Base-by-base conservation (phyloP, 306 rosid species). In the Cicer pinnatifidum region DNA sequence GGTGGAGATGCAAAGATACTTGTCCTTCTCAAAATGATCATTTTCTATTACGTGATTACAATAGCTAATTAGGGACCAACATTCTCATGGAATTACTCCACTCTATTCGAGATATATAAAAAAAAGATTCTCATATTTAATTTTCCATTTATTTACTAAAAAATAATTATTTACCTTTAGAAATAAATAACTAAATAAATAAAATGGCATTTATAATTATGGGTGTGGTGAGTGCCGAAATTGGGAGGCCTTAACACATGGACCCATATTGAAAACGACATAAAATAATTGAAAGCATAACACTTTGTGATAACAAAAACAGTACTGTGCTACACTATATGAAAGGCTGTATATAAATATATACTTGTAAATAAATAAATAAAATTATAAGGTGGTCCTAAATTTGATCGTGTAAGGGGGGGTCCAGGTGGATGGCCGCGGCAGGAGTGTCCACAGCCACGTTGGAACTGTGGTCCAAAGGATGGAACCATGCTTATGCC, bases 401-500 rank as follows among this genome's bases (percentile, higher is more conserved):
- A 43, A 12, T 71, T 23, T 23, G 20, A 47, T 58, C 54, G 12
- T 51, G 51, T 38, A 23, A 65, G 11, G 11, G 75, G 72, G 72
- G 71, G 64, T 85, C 88, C 82, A 85, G 76, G 87, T 84, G 81
- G 90, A 46, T 2, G 15, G 19, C 81, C 78, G 89, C 85, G 95
- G 85, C 80, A 84, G 38, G 69, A 82, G 67, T 73, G 89, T 83
- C 86, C 91, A 54, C 53, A 64, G 85, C 86, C 90, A 89, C 89
- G 86, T 86, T 93, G 91, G 78, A 46, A 69, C 15, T 16, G 90
- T 84, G 96, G 92, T 87, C 92, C 92, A 82, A 75, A 54, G 66
- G 58, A 67, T 15, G 41, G 64, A 81, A 47, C 20, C 19, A 23
- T 77, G 73, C 52, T 35, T 46, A 12, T 17, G 52, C 11, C 15